Conservation (phyloP, 192 early-diverging fungal genomes). For the Dispira simplex region DNA sequence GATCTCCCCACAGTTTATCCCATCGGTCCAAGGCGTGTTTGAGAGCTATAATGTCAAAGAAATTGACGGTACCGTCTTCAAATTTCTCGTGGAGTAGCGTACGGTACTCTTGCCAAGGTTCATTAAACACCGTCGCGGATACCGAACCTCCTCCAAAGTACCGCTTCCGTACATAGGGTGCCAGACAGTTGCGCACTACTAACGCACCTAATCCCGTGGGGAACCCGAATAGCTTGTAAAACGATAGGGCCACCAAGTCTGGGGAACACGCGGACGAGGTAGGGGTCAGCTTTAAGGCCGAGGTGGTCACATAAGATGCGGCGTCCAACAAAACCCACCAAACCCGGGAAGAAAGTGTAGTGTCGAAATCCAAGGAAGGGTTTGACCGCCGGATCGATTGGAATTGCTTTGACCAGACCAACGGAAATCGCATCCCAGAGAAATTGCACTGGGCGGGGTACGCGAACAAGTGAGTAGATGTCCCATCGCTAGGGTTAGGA, state of each 20-base stretch:
- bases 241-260: conserved; percentile 59
- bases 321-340: conserved; percentile 58
- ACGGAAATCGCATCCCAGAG: conserved; percentile 53
- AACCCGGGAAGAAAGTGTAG: conserved; percentile 13
- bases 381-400: conserved; percentile 8
- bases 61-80: conserved; percentile 73
- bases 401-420: conserved; percentile 34
- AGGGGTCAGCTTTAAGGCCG: conserved; percentile 31
- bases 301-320: conserved; percentile 50
- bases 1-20: conserved; percentile 19
- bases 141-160: conserved; percentile 80
- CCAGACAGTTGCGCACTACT: conserved; percentile 36
- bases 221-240: conserved; percentile 84
- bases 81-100: conserved; percentile 27
- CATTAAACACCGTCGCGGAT: conserved; percentile 32
- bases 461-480: conserved; percentile 36
- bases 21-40: conserved; percentile 46
- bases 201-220: conserved; percentile 72
- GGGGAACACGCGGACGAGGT: conserved; percentile 22
- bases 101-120: conserved; percentile 37
- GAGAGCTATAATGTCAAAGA: conserved; percentile 52
- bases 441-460: conserved; percentile 82
- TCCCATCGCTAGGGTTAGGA: too few relatives aligned
- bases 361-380: not conserved
- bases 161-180: conserved; percentile 26